phyloP scores from a whole-genome alignment of 2,329 filamentous ascomycete genomes.

The Cercospora brassicicola region DNA sequence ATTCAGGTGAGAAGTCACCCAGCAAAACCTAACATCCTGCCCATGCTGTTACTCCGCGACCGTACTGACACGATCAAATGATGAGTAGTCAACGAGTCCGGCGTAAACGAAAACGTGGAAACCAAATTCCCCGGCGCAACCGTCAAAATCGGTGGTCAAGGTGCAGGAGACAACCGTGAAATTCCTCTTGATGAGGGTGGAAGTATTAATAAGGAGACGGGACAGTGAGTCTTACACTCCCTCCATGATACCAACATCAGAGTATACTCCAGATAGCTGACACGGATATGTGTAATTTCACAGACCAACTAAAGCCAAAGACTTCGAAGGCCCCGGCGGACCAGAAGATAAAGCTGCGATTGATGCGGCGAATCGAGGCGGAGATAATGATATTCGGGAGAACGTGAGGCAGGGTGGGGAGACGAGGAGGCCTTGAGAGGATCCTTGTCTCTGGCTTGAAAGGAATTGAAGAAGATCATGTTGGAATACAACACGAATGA shows the following conservation, averaged over 20 bases:
- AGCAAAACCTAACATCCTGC: background rate
- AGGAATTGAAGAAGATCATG: background rate
- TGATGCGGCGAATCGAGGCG: slow-evolving; percentile 42
- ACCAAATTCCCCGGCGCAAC: slow-evolving; percentile 48
- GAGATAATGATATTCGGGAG: slow-evolving; percentile 44
- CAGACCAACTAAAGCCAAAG: slow-evolving; percentile 47
- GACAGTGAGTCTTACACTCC: slow-evolving; percentile 37
- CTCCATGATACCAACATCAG: no score
- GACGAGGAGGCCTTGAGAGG: slow-evolving; percentile 25
- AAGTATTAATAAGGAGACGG: slow-evolving; percentile 43
- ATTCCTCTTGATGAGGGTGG: slow-evolving; percentile 52
- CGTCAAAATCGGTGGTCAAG: slow-evolving; percentile 49
- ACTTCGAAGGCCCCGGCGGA: slow-evolving; percentile 52
- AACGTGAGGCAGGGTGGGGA: slow-evolving; percentile 44
- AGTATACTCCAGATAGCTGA: no score
- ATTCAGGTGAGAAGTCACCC: slow-evolving; percentile 18
- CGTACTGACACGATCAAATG: no score
- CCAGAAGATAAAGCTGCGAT: slow-evolving; percentile 48
- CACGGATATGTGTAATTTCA: no score
- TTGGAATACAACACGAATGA: no score
- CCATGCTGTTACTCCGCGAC: no score
- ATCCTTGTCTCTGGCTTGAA: background rate
- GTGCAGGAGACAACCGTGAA: slow-evolving; percentile 49
- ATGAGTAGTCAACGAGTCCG: slow-evolving; percentile 45
- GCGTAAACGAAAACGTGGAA: slow-evolving; percentile 46